A percentile compares a stretch with the other conserved stretches of the same genome.
Evolutionary conservation across 164 flowering plant genomes (phyloP).

Genomic region (Magnolia officinalis): DNA sequence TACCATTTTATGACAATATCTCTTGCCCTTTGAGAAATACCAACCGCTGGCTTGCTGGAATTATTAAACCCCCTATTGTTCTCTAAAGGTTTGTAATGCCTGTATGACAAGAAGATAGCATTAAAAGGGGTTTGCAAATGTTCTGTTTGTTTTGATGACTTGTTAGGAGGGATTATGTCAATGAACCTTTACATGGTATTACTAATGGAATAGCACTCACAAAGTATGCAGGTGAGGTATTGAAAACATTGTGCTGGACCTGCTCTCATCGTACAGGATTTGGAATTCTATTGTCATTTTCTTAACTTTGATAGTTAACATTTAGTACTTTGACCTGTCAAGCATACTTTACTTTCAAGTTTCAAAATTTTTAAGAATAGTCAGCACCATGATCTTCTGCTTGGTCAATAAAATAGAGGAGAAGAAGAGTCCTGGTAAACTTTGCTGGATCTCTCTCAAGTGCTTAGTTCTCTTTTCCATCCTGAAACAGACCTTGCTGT

Average conservation of each 20-base stretch:
- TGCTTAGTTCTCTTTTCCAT: background rate
- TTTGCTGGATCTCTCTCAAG: background rate
- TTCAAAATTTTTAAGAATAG: background rate
- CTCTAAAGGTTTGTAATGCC: no score
- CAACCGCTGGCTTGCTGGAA: no score
- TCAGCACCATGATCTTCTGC: background rate
- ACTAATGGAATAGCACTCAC: no score
- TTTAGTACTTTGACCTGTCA: background rate
- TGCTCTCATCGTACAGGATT: constrained; percentile 1
- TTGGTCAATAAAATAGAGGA: background rate
- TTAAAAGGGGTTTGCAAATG: no score
- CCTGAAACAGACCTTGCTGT: constrained; percentile 58
- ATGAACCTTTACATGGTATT: no score
- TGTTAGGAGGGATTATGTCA: no score
- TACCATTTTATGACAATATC: no score
- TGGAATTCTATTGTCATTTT: background rate
- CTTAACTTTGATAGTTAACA: background rate
- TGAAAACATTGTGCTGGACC: background rate
- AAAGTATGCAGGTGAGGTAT: no score
- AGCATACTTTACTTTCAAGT: background rate
- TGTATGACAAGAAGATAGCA: no score
- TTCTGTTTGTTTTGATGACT: no score
- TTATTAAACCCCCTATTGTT: no score
- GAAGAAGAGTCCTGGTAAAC: background rate
- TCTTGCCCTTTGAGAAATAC: no score